Evolutionary conservation across 1,284 basidiomycete genomes (phyloP).

Genomic region (Fistulina hepatica): DNA sequence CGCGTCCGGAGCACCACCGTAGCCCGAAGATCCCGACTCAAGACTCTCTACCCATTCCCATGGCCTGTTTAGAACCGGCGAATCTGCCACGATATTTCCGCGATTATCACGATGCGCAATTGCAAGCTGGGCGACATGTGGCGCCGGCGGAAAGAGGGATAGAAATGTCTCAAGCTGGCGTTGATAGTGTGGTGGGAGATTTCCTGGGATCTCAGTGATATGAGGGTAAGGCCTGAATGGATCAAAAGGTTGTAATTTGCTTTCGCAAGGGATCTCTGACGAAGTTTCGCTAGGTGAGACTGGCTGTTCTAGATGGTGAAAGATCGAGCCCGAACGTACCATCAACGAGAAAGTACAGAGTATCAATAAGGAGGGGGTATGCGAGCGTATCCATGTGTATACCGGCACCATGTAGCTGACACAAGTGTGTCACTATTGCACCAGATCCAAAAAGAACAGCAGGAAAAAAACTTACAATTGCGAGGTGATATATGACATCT

Average conservation of each 20-base stretch:
- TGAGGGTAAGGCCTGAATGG: conserved; percentile 54
- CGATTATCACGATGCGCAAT: conserved; percentile 42
- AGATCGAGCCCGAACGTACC: conserved; percentile 42
- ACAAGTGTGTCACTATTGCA: neutral
- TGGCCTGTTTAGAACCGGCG: conserved; percentile 56
- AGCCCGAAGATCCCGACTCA: conserved; percentile 41
- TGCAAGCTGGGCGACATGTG: conserved; percentile 44
- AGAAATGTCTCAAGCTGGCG: conserved; percentile 45
- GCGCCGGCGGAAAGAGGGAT: conserved; percentile 37
- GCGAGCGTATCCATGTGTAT: conserved; percentile 39
- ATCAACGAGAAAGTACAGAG: conserved; percentile 59
- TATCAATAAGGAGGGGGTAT: conserved; percentile 62
- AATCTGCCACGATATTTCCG: conserved; percentile 37
- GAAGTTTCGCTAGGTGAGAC: neutral
- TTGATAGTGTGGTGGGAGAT: conserved; percentile 47
- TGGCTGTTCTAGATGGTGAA: neutral
- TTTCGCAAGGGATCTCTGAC: conserved; percentile 52
- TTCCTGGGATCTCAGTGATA: conserved; percentile 31
- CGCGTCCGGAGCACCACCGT: conserved; percentile 30
- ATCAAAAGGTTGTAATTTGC: conserved; percentile 35
- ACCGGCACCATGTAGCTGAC: conserved; percentile 41
- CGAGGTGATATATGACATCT: conserved; percentile 38
- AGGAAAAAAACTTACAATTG: conserved; percentile 37
- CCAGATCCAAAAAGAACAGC: neutral
- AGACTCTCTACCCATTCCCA: conserved; percentile 81